Evolutionary conservation across 345 rosid genomes (phyloP).

Genomic region (Erodium maritimum): DNA sequence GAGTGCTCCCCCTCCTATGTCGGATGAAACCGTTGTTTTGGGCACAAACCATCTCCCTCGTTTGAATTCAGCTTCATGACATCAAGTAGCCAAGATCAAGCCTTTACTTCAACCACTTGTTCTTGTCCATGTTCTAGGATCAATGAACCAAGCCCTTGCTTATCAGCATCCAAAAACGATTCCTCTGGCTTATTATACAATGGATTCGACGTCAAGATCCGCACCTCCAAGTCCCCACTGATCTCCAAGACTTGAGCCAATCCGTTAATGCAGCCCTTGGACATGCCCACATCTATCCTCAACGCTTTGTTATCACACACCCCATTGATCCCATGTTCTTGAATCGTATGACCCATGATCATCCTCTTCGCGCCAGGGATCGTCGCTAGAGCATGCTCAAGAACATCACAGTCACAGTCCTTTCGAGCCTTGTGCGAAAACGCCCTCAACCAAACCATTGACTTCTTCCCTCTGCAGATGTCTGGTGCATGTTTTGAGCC

Average conservation of each 20-base stretch:
- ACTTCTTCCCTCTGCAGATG: constrained; percentile 46
- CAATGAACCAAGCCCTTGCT: constrained; percentile 38
- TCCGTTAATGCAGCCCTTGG: constrained; percentile 56
- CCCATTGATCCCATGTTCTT: constrained; percentile 52
- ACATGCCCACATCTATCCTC: constrained; percentile 93
- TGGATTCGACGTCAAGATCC: constrained; percentile 46
- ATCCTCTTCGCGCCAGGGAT: constrained; percentile 80
- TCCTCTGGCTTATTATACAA: constrained; percentile 24
- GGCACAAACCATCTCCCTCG: too few relatives aligned
- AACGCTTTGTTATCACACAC: constrained; percentile 56
- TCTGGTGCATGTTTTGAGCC: constrained; percentile 37
- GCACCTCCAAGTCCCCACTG: constrained; percentile 31
- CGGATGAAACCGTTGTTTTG: too few relatives aligned
- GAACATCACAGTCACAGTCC: constrained; percentile 66
- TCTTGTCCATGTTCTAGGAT: constrained; percentile 25
- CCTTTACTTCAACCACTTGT: constrained; percentile 62
- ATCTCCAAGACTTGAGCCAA: constrained; percentile 91
- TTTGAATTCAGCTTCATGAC: too few relatives aligned
- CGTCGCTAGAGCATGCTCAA: constrained; percentile 70
- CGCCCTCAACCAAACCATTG: constrained; percentile 84
- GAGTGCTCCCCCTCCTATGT: too few relatives aligned
- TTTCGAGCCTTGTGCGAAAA: constrained; percentile 37
- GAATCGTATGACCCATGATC: constrained; percentile 97
- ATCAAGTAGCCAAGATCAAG: too few relatives aligned
- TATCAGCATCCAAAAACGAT: constrained; percentile 20